Base-by-base conservation (phyloP, 1,284 basidiomycete species). In the Austroboletus rostrupii region DNA sequence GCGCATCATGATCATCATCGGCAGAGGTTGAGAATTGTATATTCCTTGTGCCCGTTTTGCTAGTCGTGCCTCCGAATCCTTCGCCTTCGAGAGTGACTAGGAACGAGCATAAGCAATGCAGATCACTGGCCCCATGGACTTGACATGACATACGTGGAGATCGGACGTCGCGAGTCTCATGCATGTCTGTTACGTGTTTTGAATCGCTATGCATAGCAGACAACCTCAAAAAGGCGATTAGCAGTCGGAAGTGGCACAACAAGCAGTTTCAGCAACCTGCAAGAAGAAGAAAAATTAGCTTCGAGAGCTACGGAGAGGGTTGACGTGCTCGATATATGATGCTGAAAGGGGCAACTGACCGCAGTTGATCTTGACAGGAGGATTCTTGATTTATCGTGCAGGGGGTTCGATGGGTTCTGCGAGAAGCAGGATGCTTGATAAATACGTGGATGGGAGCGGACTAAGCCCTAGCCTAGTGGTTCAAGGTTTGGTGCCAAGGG, bases 111-210 rank as follows among this genome's bases (percentile, higher is more conserved):
- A 11, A 64, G 46, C 6, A 20, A 43, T 35, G 5, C 14, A 3
- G 4, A n/a, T 20, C 2, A 23, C 40, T 33, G 14, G 6, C 17
- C 28, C 19, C 28, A 39, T 16, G 13, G 3, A 23, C n/a, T 14
- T 42, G 37, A 35, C 13, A 38, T 41, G 36, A 53, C 63, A 37
- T 58, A 66, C 61, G 21, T n/a, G 50, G 45, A 9, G 42, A 29
- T 42, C 17, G 13, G 40, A 46, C 16, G 51, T 20, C 26, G 50
- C 48, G 37, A 3, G 35, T 40, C 29, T 52, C 49, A 37, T 44
- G 50, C 9, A 32, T 33, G 20, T 41, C 28, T 21, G 7, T 41
- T 16, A n/a, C 23, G 43, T 47, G 43, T 14, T 41, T 45, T 8
- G 41, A 16, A 26, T 48, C 21, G 23, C 45, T 43, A 11, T 26